Evolutionary conservation across 2,329 filamentous ascomycete species (phyloP), one percentile per base, ranked within the genome.

Genomic region (Catunica adiposa): DNA sequence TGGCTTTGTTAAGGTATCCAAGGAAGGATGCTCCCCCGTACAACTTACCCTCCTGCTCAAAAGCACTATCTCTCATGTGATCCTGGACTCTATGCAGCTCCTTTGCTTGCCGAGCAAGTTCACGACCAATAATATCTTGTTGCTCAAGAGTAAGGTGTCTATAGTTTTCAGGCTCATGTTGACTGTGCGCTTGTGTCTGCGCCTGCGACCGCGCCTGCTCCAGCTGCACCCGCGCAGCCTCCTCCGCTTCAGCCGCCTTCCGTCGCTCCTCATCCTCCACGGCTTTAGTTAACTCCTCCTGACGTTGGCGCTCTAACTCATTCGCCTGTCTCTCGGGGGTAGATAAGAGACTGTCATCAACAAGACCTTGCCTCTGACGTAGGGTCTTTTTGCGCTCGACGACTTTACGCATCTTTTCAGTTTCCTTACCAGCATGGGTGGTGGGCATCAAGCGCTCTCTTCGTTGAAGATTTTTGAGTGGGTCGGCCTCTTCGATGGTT

Each of bases 381-480:
- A 53, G 29, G 9, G 37, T 29, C 29, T 53, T 47, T 34, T 53
- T 37, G 9, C 44, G 40, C 14, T 53, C 31, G n/a, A 22, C 34
- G 37, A 55, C 47, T 26, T 58, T 14, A 17, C 50, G 50, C 17
- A 22, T 38, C 26, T 34, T 38, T 14, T 52, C 29, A 5, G 14
- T n/a, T 5, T 25, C 34, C 47, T 58, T 34, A n/a, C 15, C 31
- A 22, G 20, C 51, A 50, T 11, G 17, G 26, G 44, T 34, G 17
- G 51, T 44, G 25, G 57, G 57, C 42, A 58, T 31, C 15, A 40
- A 50, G 34, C 57, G 54, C 37, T 56, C 44, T 26, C 57, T 48
- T 40, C 54, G 46, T 31, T 31, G 42, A 7, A 51, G 31, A 15
- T 22, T 37, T 2, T 17, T 26, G 15, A 52, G 44, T n/a, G 51